phyloP scores from a whole-genome alignment of 2,329 filamentous ascomycete genomes.

The Talaromyces amestolkiae region DNA sequence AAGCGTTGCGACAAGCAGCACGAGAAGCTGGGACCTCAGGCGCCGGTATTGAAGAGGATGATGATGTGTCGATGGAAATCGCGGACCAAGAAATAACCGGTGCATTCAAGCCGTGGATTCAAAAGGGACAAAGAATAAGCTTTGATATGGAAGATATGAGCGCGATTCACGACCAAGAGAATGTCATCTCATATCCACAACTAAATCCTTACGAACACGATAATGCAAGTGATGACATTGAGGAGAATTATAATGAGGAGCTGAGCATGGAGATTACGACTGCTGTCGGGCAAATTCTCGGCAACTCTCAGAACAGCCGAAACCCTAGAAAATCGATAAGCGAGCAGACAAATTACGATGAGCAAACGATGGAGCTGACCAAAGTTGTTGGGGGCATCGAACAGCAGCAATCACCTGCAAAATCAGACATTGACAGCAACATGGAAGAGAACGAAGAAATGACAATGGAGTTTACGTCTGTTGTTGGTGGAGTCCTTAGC shows the following conservation, averaged over 20 bases:
- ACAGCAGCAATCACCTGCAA: conserved; percentile 27
- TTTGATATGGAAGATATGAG: conserved; percentile 45
- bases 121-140: conserved; percentile 41
- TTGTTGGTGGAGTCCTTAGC: conserved; percentile 43
- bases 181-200: conserved; percentile 34
- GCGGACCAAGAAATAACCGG: conserved; percentile 59
- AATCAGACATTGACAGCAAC: conserved; percentile 31
- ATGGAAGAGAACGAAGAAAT: conserved; percentile 44
- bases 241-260: conserved; percentile 56
- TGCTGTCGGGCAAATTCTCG: conserved; percentile 75
- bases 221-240: not conserved
- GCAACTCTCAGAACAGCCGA: conserved; percentile 38
- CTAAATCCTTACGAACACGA: conserved; percentile 12
- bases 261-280: conserved; percentile 94
- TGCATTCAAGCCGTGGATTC: conserved; percentile 51
- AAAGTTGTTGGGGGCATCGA: conserved; percentile 44
- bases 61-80: conserved; percentile 78
- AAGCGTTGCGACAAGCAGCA: conserved; percentile 72
- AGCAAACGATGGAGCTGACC: conserved; percentile 50
- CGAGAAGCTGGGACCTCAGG: conserved; percentile 71
- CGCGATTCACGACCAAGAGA: conserved; percentile 47
- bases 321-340: conserved; percentile 44
- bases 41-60: conserved; percentile 58
- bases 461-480: conserved; percentile 50
- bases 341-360: conserved; percentile 47